Evolutionary conservation across 805 yeast species (phyloP), one percentile per base, ranked within the genome.

Genomic region (Candida berthetii): DNA sequence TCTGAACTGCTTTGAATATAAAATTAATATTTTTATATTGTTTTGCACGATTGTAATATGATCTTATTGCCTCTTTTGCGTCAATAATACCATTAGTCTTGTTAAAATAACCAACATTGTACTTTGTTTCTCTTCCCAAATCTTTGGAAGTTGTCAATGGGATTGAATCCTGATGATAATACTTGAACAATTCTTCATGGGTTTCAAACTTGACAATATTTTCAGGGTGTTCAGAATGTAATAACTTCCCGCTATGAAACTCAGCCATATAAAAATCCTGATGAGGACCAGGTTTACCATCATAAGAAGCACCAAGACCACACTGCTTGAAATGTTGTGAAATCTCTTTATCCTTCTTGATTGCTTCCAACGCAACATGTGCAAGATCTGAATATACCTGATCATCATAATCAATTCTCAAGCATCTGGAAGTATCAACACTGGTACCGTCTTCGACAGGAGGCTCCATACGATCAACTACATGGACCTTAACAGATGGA

Each of bases 401-500:
- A 16, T 43, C 45, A 13, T 16, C 36, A 38, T 48, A 48, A 36
- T 48, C 52, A 8, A 42, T 25, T 25, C 47, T 37, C 9, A 48
- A 33, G 31, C 49, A 46, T 9, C 52, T 27, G 3, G 52, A 43
- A 14, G 49, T 43, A 24, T 48, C 52, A 17, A 48, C 49, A 29
- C 46, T 41, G 4, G 52, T 24, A 4, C 46, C 47, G 35, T 48
- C 50, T 3, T 40, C 31, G 4, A 46, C 50, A 27, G 49, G 52
- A 5, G 49, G 52, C 33, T 46, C 52, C 29, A 42, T 44, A 15
- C 48, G 29, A 35, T 48, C 52, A 28, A 48, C 29, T 15, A 48
- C 41, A 10, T 42, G 36, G 15, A 46, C 41, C 6, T 37, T 39
- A 1, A 43, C 35, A 1, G 29, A n/a, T 2, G 50, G 50, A 17